Base-by-base conservation (phyloP, 2,329 filamentous ascomycete genomes). In the Apiospora aurea region DNA sequence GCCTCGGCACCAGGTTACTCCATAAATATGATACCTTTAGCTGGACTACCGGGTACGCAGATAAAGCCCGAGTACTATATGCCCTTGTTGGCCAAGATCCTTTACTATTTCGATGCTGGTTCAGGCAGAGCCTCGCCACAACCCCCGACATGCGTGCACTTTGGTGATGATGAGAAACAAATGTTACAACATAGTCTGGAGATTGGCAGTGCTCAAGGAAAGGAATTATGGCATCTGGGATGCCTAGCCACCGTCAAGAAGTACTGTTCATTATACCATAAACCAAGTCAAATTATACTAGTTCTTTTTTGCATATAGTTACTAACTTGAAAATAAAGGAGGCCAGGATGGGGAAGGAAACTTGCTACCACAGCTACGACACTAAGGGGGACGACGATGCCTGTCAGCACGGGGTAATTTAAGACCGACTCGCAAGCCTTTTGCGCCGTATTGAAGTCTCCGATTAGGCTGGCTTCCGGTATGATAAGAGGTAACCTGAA, bases 361-460 rank as follows among this genome's bases (percentile, higher is more conserved):
- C 49, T 18, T 26, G 5, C 4, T 47, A 47, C 24, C 24, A 26
- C 26, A 53, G 21, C 46, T 49, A 10, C 18, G 10, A 49, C 18
- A n/a, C 46, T 43, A 43, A n/a, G 46, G 46, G 18, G 44, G 14
- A 46, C 1, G 14, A 14, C 18, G 61, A 21, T 41, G 26, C 26
- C 41, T 29, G 41, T 68, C 41, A 68, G 66, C 66, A 26, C 66
- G 66, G 66, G n/a, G 66, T 47, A 68, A 68, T 34, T 46, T 68
- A 43, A 68, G 24, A 13, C 66, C 66, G 66, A 46, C 11, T n/a
- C 7, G 21, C 16, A 26, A 21, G 26, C 14, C 26, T 34, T 29
- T 21, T 21, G 53, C 16, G 49, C 6, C n/a, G 2, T 18, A 10
- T 61, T 14, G 26, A 61, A 34, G 53, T 34, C 26, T 21, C 16